Base-by-base conservation (phyloP, 345 rosid species). In the Gossypium ekmanianum region DNA sequence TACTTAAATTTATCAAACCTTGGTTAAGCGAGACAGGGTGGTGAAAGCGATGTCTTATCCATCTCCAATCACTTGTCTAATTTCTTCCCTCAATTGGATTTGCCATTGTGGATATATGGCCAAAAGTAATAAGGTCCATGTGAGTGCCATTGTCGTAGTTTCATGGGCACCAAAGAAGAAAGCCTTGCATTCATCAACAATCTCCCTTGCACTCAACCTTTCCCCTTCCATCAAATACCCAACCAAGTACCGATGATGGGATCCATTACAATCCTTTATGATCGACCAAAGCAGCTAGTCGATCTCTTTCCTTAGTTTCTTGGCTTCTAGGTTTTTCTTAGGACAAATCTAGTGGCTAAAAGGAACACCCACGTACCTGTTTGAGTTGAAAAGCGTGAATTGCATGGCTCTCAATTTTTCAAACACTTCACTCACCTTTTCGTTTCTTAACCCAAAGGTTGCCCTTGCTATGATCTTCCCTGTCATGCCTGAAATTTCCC, bases 161-260 rank as follows among this genome's bases (percentile, higher is more conserved):
- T 93, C 98, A 45, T 95, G 97, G 4, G 98, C 98, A 44, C 86
- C 98, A 41, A 95, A 95, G 86, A 95, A 95, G 83, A 95, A 91
- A 2, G 99, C 93, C 78, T 95, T 95, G 83, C 98, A 93, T 81
- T 95, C 98, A 24, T 95, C 99, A 1, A 95, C 89, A n/a, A 95
- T 77, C 69, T 93, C 96, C 70, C 82, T 77, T 0, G 85, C 76
- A 45, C 90, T 85, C 69, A 95, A 73, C 2, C 45, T 84, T 82
- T 84, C 75, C 14, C 63, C 87, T 59, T 81, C 83, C 12, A 89
- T 76, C 83, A 94, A 76, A 68, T 89, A 48, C 52, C 94, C 94
- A 0, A 95, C 78, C 75, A 95, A 81, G 78, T 90, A 90, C 17
- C 71, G 78, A 18, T 79, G 82, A 2, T 11, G 52, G 7, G 26